These are phyloP conservation scores for Hexamita inflata DNA, from an alignment of 208 protist species.

Conservation along the genomic window DNA sequence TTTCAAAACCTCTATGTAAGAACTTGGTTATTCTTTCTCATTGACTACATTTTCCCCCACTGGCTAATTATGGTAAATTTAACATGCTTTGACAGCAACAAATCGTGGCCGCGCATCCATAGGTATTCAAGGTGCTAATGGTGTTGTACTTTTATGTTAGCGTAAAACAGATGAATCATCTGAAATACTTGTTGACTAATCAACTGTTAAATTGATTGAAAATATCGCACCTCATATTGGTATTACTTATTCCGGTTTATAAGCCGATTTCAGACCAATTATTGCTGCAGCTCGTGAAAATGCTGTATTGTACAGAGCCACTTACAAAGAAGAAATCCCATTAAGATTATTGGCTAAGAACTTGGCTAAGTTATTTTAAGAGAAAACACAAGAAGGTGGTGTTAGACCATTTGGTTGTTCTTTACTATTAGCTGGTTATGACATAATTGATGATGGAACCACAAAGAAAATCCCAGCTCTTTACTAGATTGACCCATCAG, in stretches of 20 bases:
- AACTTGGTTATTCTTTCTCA: slow-evolving; percentile 20
- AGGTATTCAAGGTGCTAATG: neutral
- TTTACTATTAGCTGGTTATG: neutral
- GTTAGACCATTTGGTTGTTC: slow-evolving; percentile 5
- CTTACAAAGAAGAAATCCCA: neutral
- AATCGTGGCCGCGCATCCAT: neutral
- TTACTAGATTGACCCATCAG: slow-evolving; percentile 5
- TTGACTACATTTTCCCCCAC: slow-evolving; percentile 22
- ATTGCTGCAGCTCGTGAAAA: neutral
- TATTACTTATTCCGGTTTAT: slow-evolving; percentile 20
- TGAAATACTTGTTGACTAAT: slow-evolving; percentile 8
- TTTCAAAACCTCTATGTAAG: slow-evolving; percentile 10
- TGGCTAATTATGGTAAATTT: slow-evolving; percentile 13
- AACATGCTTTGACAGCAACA: slow-evolving; percentile 3
- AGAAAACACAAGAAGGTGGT: slow-evolving; percentile 14
- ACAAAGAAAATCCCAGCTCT: neutral
- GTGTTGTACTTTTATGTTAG: neutral
- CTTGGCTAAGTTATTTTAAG: neutral
- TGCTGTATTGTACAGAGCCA: neutral
- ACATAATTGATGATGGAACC: neutral
- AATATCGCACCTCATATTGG: neutral
- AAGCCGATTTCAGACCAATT: neutral
- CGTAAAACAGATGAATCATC: neutral
- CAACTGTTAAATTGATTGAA: neutral
- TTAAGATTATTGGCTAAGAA: neutral